These are phyloP conservation scores for Septoria petroselini DNA, from an alignment of 2,329 filamentous ascomycete species.

Conservation along the genomic window DNA sequence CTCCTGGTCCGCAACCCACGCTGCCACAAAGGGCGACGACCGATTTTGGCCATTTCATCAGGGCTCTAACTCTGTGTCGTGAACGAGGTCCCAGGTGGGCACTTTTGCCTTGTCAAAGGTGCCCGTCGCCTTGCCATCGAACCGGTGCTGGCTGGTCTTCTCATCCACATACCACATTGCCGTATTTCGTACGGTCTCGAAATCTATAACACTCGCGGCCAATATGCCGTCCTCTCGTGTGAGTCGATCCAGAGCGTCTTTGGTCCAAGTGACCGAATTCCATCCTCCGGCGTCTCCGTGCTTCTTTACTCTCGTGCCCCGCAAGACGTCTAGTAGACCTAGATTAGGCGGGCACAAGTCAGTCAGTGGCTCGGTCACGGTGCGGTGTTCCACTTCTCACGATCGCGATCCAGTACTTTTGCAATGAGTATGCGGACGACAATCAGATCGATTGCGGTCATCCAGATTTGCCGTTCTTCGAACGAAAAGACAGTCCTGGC, in stretches of 20 bases:
- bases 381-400: neutral
- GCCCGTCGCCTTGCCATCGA: conserved; percentile 8
- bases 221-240: conserved; percentile 6
- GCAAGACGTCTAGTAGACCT: conserved; percentile 2
- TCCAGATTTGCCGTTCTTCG: conserved; percentile 6
- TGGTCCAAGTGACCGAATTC: conserved; percentile 9
- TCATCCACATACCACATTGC: conserved; percentile 11
- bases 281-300: conserved; percentile 10
- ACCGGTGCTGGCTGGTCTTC: conserved; percentile 7
- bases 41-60: neutral
- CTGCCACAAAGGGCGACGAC: neutral
- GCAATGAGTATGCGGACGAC: conserved; percentile 5
- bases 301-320: conserved; percentile 10
- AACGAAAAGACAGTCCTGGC: neutral
- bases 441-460: conserved; percentile 9
- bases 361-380: too few species aligned
- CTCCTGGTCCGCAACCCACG: conserved; percentile 7
- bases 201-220: conserved; percentile 8
- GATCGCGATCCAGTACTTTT: conserved; percentile 10
- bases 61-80: conserved; percentile 10
- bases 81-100: conserved; percentile 12
- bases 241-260: conserved; percentile 7
- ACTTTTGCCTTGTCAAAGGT: conserved; percentile 11
- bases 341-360: too few species aligned
- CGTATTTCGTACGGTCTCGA: conserved; percentile 7